Evolutionary conservation across 148 eudicot genomes (phyloP), one percentile per base, ranked within the genome.

Genomic region (Pouteria glomerata): DNA sequence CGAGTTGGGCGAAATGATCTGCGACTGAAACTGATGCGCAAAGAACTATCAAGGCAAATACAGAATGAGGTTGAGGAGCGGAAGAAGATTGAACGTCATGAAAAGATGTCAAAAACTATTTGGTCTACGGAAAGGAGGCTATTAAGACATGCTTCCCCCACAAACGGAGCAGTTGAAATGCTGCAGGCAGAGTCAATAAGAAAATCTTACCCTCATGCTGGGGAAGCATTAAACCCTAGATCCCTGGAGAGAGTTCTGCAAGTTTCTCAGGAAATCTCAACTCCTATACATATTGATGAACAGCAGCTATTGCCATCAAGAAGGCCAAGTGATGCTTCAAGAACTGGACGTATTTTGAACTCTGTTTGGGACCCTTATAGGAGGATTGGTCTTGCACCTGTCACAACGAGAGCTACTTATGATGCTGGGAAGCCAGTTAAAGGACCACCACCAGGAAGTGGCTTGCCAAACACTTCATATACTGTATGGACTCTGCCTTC

Each of bases 1-100:
- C 30, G 41, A 5, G 41, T 78, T 6, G 80, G 76, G 14, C 70
- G 45, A 26, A 82, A 68, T 50, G 85, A 78, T 67, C 82, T 78
- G 37, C 76, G 80, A 21, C 27, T 66, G 30, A 74, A 78, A 53
- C 67, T 82, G 41, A 55, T 62, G 66, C 69, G 50, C 26, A 78
- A 64, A 56, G 73, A 76, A 68, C 66, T 29, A 31, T 75, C 62
- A 10, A 71, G 62, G 66, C 23, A 8, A 14, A 41, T 11, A 19
- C 23, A 57, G 42, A 51, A 31, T 24, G 57, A 50, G 42, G 68
- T 18, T 21, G 68, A 47, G 30, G 66, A 74, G 19, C 45, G 45
- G n/a, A 76, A 47, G 16, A 74, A 66, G 71, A 37, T 7, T 14
- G 74, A 71, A n/a, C 44, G 37, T 2, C 70, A 24, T 24, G 52